phyloP scores from a whole-genome alignment of 768 basidiomycete genomes.

The Rhodosporidiobolus odoratus region DNA sequence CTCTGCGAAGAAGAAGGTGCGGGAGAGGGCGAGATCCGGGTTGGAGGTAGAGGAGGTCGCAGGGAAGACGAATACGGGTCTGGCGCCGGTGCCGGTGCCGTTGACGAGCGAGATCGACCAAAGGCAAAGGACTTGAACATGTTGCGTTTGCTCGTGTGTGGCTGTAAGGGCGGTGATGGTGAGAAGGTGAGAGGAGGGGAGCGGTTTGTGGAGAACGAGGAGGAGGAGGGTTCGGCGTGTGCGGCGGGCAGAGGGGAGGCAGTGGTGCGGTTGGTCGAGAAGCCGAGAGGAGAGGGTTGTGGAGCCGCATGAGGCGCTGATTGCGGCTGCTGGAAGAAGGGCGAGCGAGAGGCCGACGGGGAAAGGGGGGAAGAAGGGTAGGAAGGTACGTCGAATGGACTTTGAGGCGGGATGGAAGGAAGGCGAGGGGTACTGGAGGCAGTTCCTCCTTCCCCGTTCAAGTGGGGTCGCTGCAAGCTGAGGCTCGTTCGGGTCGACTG shows the following conservation, averaged over 20 bases:
- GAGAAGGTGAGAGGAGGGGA: too few species aligned
- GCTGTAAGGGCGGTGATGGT: too few species aligned
- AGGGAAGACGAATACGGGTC: background rate
- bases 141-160: slow-evolving; percentile 4
- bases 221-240: background rate
- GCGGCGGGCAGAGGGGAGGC: background rate
- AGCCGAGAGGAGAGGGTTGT: background rate
- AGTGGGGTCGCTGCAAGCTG: background rate
- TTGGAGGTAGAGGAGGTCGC: background rate
- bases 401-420: background rate
- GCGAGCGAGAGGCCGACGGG: background rate
- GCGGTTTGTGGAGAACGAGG: background rate
- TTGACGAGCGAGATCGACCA: background rate
- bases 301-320: background rate
- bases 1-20: background rate
- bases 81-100: too few species aligned
- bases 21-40: background rate
- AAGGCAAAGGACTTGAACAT: slow-evolving; percentile 4
- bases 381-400: background rate
- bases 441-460: background rate
- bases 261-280: slow-evolving; percentile 12
- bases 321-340: background rate
- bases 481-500: background rate
- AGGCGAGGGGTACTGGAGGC: background rate
- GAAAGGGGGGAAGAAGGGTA: background rate